Evolutionary conservation across 345 rosid genomes (phyloP).

Genomic region (Limnanthes douglasii): DNA sequence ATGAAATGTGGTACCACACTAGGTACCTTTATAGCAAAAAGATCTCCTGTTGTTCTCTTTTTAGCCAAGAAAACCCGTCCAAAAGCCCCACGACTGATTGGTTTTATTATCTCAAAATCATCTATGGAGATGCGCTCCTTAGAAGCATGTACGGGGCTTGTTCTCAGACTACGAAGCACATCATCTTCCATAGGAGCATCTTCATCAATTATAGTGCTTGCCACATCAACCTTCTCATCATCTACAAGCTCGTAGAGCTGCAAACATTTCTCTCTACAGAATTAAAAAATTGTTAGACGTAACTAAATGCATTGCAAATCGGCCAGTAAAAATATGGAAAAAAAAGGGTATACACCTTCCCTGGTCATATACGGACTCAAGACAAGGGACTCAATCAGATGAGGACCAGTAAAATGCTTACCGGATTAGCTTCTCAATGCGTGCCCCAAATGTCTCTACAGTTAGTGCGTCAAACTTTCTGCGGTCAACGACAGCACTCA

Average conservation of each 20-base stretch:
- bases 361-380: no score
- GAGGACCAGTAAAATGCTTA: constrained; percentile 17
- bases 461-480: constrained; percentile 92
- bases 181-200: constrained; percentile 97
- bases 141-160: constrained; percentile 78
- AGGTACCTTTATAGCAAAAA: constrained; percentile 89
- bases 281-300: constrained; percentile 6
- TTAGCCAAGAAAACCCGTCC: constrained; percentile 97
- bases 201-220: constrained; percentile 84
- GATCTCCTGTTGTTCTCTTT: constrained; percentile 97
- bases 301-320: no score
- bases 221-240: constrained; percentile 81
- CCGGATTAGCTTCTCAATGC: constrained; percentile 90
- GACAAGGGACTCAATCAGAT: constrained; percentile 1
- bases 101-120: constrained; percentile 98
- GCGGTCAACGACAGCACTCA: constrained; percentile 68
- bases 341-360: no score
- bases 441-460: constrained; percentile 89
- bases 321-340: no score
- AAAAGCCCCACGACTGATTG: constrained; percentile 99
- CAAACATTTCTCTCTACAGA: constrained; percentile 87
- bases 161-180: constrained; percentile 83
- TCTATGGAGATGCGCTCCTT: constrained; percentile 95
- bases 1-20: constrained; percentile 1
- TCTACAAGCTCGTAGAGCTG: constrained; percentile 86